Conservation (phyloP, 176 grass and related monocot genomes). For the Echinochloa phyllopogon region DNA sequence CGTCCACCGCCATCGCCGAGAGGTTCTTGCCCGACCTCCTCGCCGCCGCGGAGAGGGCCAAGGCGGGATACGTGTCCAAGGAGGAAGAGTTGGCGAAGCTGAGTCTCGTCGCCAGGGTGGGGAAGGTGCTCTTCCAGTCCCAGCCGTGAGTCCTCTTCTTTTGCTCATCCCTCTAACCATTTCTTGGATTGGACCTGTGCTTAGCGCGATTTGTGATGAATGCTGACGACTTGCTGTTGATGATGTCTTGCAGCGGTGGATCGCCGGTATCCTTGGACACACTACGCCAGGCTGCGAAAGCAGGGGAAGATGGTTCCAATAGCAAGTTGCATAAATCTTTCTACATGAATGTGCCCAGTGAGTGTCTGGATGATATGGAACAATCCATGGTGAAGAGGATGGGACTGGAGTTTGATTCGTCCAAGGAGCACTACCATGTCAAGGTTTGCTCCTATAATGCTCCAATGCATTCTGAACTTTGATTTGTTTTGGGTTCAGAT, state of each 20-base stretch:
- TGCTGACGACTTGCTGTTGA: neutral
- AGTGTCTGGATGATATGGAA: conserved; percentile 44
- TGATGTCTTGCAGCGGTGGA: conserved; percentile 23
- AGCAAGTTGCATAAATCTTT: conserved; percentile 47
- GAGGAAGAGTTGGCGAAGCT: conserved; percentile 37
- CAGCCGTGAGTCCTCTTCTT: conserved; percentile 34
- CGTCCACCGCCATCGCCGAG: conserved; percentile 13
- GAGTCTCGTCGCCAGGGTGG: conserved; percentile 42
- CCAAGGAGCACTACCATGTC: conserved; percentile 53
- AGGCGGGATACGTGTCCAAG: neutral
- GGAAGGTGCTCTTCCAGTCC: conserved; percentile 44
- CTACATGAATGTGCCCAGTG: conserved; percentile 36
- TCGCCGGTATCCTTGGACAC: conserved; percentile 25
- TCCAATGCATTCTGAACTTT: neutral
- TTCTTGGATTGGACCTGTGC: conserved; percentile 3
- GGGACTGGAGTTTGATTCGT: conserved; percentile 38
- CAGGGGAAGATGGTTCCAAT: conserved; percentile 43
- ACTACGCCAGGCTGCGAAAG: conserved; percentile 36
- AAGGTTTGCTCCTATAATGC: conserved; percentile 28
- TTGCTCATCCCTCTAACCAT: neutral
- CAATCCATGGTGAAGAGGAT: conserved; percentile 14
- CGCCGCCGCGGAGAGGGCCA: conserved; percentile 34
- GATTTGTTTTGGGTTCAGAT: neutral
- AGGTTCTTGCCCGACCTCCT: conserved; percentile 44
- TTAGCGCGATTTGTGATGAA: neutral